Evolutionary conservation across 2,329 filamentous ascomycete species (phyloP), one percentile per base, ranked within the genome.

Genomic region (Cercospora beticola): DNA sequence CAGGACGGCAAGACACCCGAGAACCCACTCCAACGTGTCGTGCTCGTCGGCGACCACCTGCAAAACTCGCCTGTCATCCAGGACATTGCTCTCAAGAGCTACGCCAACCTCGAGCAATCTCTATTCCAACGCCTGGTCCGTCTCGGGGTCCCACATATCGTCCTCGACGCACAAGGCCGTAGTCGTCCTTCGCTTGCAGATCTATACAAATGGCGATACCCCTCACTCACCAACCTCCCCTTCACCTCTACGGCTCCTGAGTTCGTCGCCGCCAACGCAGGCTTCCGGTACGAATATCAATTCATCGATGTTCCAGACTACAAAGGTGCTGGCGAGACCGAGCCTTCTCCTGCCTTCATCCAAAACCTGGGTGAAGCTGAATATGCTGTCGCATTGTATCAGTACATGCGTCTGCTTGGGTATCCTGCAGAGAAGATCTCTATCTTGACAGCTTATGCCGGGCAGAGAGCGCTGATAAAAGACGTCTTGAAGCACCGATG

Each of bases 51-150:
- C 71, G 96, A 99, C 76, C 95, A 99, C 79, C 89, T 95, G 67
- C 95, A 99, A 77, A 99, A 99, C 81, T 97, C 93, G 0, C 96
- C 95, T 0, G 90, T 99, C 62, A 92, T 99, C 61, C 95, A 98
- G 78, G 97, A 94, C 76, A 86, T 96, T 68, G 94, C 95, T 1
- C 97, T 97, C 82, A 89, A 94, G 4, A 92, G 97, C 76, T 98
- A 97, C 77, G 93, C 94, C 64, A 97, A 98, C 78, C 88, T 99
- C 18, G 94, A 97, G 76, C 95, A 99, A 82, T 97, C 92, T 28
- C 87, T 99, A 6, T 99, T 99, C 82, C 92, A 94, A 36, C 89
- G 95, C 16, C 86, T 99, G 6, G 91, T 97, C 23, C 90, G 96
- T 31, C 85, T 99, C 0, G 94, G 94, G 26, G 94, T 97, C n/a